Evolutionary conservation across 352 stramenopile species (phyloP).

Genomic region (Globisporangium viniferum): DNA sequence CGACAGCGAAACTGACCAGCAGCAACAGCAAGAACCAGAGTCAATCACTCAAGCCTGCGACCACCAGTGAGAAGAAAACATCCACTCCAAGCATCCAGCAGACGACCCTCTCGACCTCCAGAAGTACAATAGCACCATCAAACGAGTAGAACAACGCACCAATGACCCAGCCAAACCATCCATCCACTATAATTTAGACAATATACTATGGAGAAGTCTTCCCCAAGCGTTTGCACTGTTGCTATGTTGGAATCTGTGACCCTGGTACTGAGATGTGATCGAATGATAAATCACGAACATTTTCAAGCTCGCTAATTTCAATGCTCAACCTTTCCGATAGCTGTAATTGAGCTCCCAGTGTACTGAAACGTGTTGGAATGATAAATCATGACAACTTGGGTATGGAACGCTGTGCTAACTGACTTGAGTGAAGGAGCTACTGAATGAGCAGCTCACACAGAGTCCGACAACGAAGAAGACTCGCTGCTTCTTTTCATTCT

Average conservation of each 20-base stretch:
- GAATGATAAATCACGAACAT: neutral
- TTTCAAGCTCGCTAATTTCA: neutral
- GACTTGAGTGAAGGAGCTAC: neutral
- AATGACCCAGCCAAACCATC: no score
- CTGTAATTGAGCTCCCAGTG: no score
- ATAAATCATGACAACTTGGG: neutral
- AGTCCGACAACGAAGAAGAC: neutral
- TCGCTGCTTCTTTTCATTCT: neutral
- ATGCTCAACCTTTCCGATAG: no score
- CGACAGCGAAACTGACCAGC: neutral
- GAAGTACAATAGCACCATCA: neutral
- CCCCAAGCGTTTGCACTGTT: no score
- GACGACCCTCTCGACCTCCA: no score
- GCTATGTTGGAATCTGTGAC: no score
- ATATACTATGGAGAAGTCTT: no score
- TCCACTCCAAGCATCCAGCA: no score
- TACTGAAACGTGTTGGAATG: neutral
- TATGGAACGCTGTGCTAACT: no score
- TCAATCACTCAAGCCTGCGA: no score
- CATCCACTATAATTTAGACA: no score
- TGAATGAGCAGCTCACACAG: neutral
- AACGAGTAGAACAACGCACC: neutral
- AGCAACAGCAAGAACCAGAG: neutral
- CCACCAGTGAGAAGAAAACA: no score
- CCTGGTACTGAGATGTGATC: neutral